Base-by-base conservation (phyloP, 768 basidiomycete species). In the Hericium rajendrae region DNA sequence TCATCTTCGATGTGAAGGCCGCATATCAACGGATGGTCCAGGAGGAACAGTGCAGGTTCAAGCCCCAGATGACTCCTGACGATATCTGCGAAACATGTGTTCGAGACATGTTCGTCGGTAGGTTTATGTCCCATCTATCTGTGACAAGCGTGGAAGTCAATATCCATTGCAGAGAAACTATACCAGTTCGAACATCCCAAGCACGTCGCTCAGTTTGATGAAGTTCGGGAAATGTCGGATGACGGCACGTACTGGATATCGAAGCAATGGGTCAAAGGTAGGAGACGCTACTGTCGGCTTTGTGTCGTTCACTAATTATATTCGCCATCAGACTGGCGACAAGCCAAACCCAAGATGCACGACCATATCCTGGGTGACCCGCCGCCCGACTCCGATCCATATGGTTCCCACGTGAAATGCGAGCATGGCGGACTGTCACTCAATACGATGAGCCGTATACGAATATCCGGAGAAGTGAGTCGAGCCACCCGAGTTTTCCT, bases 301-400 rank as follows among this genome's bases (percentile, higher is more conserved):
- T 6, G 32, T 32, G 8, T 10, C 32, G 8, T 6, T 32, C 43
- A 57, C 48, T 43, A 32, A 15, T 60, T 10, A n/a, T 59, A 4
- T 58, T 64, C 20, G 39, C 37, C 38, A 3, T 54, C 13, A 55
- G 91, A 90, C 67, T 94, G 91, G 91, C 74, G 74, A 66, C 69
- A 81, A 54, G 64, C 69, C 48, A 85, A 78, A 63, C 91, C 91
- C 22, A 88, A 81, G 69, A 90, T 93, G 87, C 91, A 93, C 66
- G 70, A 72, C 28, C 63, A 69, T 39, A 73, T 71, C 40, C 66
- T 80, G 64, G 70, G 67, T 24, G 91, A 94, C 69, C 87, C 86
- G 10, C 71, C 79, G 13, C 91, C 91, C 4, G 83, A 85, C 64
- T 74, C 79, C 26, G 66, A 68, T 5, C 78, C 80, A 28, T 92